Evolutionary conservation across 345 rosid species (phyloP).

Genomic region (Gossypium ekmanianum): DNA sequence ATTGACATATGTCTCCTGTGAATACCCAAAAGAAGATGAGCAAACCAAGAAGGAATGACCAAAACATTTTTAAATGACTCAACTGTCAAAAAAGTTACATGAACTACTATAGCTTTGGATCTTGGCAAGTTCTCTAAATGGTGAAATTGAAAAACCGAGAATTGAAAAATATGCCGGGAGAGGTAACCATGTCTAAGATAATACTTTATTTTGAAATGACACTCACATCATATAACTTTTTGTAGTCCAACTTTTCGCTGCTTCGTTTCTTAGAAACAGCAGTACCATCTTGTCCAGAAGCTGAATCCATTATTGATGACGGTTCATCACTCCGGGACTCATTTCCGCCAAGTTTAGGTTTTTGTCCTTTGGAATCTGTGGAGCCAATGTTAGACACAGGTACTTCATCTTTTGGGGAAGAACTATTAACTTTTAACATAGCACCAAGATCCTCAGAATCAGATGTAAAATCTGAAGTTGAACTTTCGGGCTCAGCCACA

Average conservation of each 20-base stretch:
- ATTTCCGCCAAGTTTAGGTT: constrained; percentile 27
- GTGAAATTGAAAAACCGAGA: background rate
- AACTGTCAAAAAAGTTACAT: background rate
- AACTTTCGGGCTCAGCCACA: constrained; percentile 43
- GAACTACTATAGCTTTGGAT: background rate
- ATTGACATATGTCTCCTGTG: constrained; percentile 75
- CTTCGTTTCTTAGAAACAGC: constrained; percentile 49
- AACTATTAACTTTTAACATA: constrained; percentile 24
- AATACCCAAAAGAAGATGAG: constrained; percentile 29
- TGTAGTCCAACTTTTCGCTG: constrained; percentile 81
- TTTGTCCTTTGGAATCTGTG: constrained; percentile 22
- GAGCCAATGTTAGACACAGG: constrained; percentile 6
- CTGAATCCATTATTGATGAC: constrained; percentile 34
- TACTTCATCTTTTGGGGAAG: constrained; percentile 34
- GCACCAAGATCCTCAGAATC: constrained; percentile 70
- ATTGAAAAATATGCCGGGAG: background rate
- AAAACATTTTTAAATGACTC: background rate
- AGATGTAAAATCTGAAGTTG: constrained; percentile 72
- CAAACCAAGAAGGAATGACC: constrained; percentile 7
- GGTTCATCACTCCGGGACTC: constrained; percentile 25
- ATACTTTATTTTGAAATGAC: constrained; percentile 14
- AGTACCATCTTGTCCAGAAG: constrained; percentile 35
- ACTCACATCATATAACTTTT: constrained; percentile 81
- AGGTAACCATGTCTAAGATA: constrained; percentile 3
- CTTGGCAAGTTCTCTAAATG: background rate